A percentile compares a stretch with the other conserved stretches of the same genome.
Evolutionary conservation across 441 rosid species (phyloP).

Genomic region (Arabidopsis lyrata): DNA sequence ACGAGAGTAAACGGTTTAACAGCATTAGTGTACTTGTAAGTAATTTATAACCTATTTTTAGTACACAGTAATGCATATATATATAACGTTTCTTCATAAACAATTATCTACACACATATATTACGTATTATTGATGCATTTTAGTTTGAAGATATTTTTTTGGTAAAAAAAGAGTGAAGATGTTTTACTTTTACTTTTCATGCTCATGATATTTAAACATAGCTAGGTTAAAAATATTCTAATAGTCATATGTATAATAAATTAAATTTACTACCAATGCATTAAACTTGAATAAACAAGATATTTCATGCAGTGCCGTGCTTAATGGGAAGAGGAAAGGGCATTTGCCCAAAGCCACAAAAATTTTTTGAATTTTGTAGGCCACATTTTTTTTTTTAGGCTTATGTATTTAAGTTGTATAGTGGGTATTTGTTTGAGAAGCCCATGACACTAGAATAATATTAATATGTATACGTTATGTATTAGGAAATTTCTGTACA

Average conservation of each 20-base stretch:
- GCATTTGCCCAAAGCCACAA: too few species aligned
- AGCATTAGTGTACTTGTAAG: neutral
- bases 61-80: neutral
- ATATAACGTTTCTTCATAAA: too few species aligned
- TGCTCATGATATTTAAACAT: neutral
- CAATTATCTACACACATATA: too few species aligned
- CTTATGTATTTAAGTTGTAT: too few species aligned
- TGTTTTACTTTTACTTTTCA: neutral
- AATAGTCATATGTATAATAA: neutral
- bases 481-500: too few species aligned
- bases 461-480: too few species aligned
- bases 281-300: neutral
- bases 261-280: neutral
- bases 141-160: neutral
- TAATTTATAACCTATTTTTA: neutral
- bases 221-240: neutral
- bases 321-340: too few species aligned
- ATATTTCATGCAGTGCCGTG: too few species aligned
- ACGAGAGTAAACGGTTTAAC: conserved; percentile 3
- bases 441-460: too few species aligned
- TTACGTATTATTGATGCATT: neutral
- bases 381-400: too few species aligned
- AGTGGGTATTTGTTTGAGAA: too few species aligned
- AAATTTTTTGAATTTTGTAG: too few species aligned
- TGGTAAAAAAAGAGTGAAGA: neutral